Conservation (phyloP, 1,139 yeast species). For the Fermentozyma sake region DNA sequence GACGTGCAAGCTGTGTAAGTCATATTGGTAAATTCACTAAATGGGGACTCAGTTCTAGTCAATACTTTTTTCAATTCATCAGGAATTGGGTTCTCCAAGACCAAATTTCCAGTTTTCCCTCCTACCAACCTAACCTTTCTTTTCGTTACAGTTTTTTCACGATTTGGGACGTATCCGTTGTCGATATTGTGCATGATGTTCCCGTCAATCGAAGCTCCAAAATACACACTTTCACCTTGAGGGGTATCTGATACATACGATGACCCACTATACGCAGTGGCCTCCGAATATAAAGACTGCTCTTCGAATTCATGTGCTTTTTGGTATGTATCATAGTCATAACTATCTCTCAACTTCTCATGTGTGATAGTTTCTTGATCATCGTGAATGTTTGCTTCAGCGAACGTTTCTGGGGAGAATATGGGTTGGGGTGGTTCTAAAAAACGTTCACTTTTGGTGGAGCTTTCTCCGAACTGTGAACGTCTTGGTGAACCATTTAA, state of each 20-base stretch:
- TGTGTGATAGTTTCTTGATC: conserved; percentile 20
- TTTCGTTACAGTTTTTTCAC: conserved; percentile 32
- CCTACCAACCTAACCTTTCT: conserved; percentile 60
- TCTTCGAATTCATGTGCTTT: conserved; percentile 34
- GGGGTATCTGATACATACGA: conserved; percentile 19
- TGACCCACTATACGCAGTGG: conserved; percentile 36
- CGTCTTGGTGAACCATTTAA: conserved; percentile 33
- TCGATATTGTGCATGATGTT: conserved; percentile 42
- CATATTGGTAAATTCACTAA: conserved; percentile 90
- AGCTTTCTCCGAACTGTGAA: conserved; percentile 24
- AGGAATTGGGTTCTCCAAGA: conserved; percentile 90
- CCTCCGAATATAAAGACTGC: conserved; percentile 34
- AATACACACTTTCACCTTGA: conserved; percentile 32
- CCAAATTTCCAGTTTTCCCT: conserved; percentile 67
- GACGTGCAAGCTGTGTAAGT: conserved; percentile 92
- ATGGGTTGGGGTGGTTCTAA: conserved; percentile 64
- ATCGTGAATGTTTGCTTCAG: conserved; percentile 54
- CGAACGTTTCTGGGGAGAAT: conserved; percentile 58
- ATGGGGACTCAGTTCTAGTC: conserved; percentile 70
- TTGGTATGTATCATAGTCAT: conserved; percentile 36
- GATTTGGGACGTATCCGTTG: conserved; percentile 35
- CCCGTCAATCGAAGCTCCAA: conserved; percentile 42
- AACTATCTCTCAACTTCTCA: conserved; percentile 17
- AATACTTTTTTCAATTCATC: conserved; percentile 73
- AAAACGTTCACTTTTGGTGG: conserved; percentile 44